A percentile compares a stretch with the other conserved stretches of the same genome.
phyloP scores from a whole-genome alignment of 495 filamentous ascomycete species.

The Trichoderma asperelloides region DNA sequence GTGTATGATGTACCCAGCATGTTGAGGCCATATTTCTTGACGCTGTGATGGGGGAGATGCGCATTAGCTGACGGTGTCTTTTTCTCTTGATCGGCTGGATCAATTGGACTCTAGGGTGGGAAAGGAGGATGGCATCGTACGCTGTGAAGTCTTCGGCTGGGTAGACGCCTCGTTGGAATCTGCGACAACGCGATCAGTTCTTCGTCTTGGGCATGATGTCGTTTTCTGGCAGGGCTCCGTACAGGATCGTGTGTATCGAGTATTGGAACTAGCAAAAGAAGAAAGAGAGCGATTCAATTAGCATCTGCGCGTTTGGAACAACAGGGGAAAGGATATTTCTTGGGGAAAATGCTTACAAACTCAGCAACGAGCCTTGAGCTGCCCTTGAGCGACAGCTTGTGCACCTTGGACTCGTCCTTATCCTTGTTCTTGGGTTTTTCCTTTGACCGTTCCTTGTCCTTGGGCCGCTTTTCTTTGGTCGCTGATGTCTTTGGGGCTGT shows the following conservation, averaged over 20 bases:
- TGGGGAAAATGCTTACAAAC: slow-evolving; percentile 55
- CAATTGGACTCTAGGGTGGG: not conserved
- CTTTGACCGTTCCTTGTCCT: slow-evolving; percentile 76
- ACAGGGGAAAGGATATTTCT: not conserved
- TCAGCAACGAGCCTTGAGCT: slow-evolving; percentile 87
- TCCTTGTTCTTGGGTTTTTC: slow-evolving; percentile 69
- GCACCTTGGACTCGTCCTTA: slow-evolving; percentile 84
- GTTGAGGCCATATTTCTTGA: slow-evolving; percentile 99
- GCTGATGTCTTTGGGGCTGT: not conserved
- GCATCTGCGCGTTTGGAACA: not conserved
- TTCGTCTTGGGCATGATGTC: not conserved
- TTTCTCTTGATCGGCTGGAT: slow-evolving; percentile 7
- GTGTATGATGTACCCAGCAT: slow-evolving; percentile 62
- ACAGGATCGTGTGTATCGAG: slow-evolving; percentile 90
- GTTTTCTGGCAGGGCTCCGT: slow-evolving; percentile 24
- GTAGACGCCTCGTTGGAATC: slow-evolving; percentile 94
- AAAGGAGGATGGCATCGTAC: slow-evolving; percentile 38
- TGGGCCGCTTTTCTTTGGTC: not conserved
- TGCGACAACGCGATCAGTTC: slow-evolving; percentile 22
- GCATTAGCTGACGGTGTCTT: not conserved
- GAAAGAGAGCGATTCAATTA: slow-evolving; percentile 11
- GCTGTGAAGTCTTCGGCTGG: slow-evolving; percentile 96
- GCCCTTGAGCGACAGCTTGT: slow-evolving; percentile 91
- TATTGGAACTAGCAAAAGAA: slow-evolving; percentile 69
- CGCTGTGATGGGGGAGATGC: slow-evolving; percentile 34